Evolutionary conservation across 2,329 filamentous ascomycete genomes (phyloP).

Genomic region (Metarhizium album): DNA sequence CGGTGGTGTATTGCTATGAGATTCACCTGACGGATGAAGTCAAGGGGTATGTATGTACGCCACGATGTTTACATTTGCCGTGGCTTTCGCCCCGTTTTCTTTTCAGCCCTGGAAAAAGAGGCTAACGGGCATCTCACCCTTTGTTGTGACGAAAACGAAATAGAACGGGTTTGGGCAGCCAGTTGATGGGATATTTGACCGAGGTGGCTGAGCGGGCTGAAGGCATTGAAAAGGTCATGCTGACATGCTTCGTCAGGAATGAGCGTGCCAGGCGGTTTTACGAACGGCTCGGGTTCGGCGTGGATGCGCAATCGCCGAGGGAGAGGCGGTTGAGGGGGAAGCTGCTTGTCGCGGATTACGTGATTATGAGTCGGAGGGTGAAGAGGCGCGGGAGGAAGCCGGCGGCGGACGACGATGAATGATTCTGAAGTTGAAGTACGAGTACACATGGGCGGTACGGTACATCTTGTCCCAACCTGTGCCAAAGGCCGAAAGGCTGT

Average conservation of each 20-base stretch:
- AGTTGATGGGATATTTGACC: conserved; percentile 47
- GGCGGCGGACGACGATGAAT: neutral
- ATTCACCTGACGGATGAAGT: conserved; percentile 53
- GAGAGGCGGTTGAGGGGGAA: conserved; percentile 43
- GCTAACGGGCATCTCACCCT: too few species aligned
- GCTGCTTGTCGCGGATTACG: conserved; percentile 44
- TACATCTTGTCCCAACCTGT: too few species aligned
- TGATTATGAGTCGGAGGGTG: conserved; percentile 45
- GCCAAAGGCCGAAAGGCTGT: too few species aligned
- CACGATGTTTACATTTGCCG: neutral
- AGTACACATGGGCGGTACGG: too few species aligned
- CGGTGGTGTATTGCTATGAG: conserved; percentile 70
- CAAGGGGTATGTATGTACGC: conserved; percentile 36
- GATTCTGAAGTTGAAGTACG: neutral
- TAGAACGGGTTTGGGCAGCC: conserved; percentile 51
- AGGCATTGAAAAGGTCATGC: conserved; percentile 55
- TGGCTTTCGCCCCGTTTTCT: too few species aligned
- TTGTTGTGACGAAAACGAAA: neutral
- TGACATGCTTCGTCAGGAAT: conserved; percentile 62
- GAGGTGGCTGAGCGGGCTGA: conserved; percentile 41
- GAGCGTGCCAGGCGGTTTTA: conserved; percentile 49
- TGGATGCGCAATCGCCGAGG: conserved; percentile 44
- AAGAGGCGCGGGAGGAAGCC: conserved; percentile 1
- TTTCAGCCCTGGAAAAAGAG: too few species aligned
- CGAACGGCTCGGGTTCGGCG: conserved; percentile 43